Evolutionary conservation across 2,329 filamentous ascomycete species (phyloP), one percentile per base, ranked within the genome.

Genomic region (Fusarium buharicum): DNA sequence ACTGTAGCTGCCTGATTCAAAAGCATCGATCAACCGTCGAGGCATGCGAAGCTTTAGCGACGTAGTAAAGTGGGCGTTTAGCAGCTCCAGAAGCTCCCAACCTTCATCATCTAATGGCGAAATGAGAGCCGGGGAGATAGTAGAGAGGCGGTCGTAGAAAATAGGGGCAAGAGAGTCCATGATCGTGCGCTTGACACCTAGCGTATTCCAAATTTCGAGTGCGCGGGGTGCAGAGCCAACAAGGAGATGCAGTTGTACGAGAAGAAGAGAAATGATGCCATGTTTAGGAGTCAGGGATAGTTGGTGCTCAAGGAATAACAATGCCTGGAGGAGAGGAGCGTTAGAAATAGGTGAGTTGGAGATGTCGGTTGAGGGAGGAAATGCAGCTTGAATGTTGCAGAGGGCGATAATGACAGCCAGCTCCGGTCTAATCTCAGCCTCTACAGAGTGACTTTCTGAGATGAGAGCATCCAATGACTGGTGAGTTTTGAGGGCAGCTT

Each of bases 151-250:
- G 66, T 87, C 85, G 57, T 83, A 81, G 55, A 84, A 84, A 2
- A 85, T 73, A 0, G 83, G 80, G 3, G 77, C 83, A 1, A 87
- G 76, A 0, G 83, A 82, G 59, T 86, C 84, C n/a, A 84, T 79
- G 24, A 86, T 83, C 0, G 82, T 83, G 18, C 84, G 79, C 71
- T 87, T 87, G 2, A 87, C 79, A 4, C 79, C 82, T 10, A 86
- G 76, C 0, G 76, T 76, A 11, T 77, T 74, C 83, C 84, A 86
- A 3, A 84, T 71, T 30, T 79, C 70, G 20, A 79, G 74, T 0
- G 81, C 82, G 16, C 77, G 76, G 2, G 80, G 76, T 0, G 77
- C 77, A 12, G 81, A 83, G 8, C 84, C 84, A 7, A 86, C 73
- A 4, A 80, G 70, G 10, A 85, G 73, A 46, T 84, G 82, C 3